These are phyloP conservation scores for Stemphylium lycopersici DNA, from an alignment of 2,329 filamentous ascomycete genomes.

Conservation along the genomic window DNA sequence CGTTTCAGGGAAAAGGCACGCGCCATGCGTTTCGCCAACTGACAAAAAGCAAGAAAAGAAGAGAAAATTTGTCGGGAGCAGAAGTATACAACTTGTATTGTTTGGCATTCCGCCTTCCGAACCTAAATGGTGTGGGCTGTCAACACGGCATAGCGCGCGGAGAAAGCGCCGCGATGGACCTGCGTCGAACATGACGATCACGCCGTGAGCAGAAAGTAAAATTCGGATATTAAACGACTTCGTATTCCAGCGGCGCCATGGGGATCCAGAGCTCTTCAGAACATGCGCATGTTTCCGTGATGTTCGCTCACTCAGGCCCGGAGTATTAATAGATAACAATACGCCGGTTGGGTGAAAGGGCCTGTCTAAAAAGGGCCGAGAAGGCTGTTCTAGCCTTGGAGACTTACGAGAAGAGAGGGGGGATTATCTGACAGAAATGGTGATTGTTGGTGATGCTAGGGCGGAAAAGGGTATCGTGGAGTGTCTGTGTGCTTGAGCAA, in stretches of 20 bases:
- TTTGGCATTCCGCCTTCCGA: neutral
- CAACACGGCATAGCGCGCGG: neutral
- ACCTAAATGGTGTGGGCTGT: neutral
- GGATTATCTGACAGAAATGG: neutral
- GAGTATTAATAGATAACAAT: neutral
- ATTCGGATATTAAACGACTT: too few relatives aligned
- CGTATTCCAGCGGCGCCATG: neutral
- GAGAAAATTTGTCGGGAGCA: neutral
- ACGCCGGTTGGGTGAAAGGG: neutral
- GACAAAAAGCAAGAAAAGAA: neutral
- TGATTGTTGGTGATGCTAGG: slow-evolving; percentile 1
- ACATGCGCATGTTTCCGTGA: neutral
- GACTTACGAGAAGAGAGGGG: neutral
- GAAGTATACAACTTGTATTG: neutral
- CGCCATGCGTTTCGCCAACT: neutral
- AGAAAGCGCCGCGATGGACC: neutral
- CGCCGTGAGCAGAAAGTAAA: too few relatives aligned
- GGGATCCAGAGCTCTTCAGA: neutral
- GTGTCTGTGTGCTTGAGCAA: slow-evolving; percentile 11
- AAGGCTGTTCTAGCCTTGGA: slow-evolving; percentile 3
- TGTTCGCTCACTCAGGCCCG: neutral
- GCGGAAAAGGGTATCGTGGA: slow-evolving; percentile 5
- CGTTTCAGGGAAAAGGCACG: neutral
- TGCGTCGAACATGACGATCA: neutral
- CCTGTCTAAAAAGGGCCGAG: neutral